Base-by-base conservation (phyloP, 164 flowering plant species). In the Houttuynia cordata region DNA sequence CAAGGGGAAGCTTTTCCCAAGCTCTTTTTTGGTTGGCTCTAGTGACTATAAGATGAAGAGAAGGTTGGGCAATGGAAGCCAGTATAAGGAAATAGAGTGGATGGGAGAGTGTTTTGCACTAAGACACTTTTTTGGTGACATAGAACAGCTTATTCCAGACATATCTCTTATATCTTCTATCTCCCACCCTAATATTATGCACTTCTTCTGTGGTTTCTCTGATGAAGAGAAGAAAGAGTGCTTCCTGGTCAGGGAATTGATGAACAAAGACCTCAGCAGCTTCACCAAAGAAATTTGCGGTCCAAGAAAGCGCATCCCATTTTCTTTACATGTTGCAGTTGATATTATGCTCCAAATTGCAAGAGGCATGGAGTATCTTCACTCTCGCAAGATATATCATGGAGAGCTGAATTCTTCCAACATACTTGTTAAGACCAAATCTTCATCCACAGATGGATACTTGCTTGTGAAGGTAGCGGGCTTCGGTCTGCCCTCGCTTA, bases 291-390 rank as follows among this genome's bases (percentile, higher is more conserved):
- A 92, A 67, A 66, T 51, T 6, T 67, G 71, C 41, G 70, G 82
- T 7, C 74, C 89, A 18, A 80, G 80, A 71, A 81, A 75, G 51
- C 71, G 80, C 10, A 40, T 74, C 41, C 81, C 86, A 13, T 78
- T 87, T 65, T 68, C 95, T 54, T 72, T 87, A 10, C 81, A 86
- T 0, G 83, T 83, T n/a, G 82, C 78, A 1, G 77, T 87, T 50
- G 95, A 92, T 71, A 54, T 87, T 63, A 83, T 92, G 96, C 85
- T 87, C 41, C 96, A 92, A 65, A 81, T 92, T 39, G 91, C 96
- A 4, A 75, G 98, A 75, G 98, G 96, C 0, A 89, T 92, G 96
- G 96, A 87, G 57, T 92, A 83, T 74, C 85, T 92, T 19, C 96
- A 92, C 63, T 78, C 88, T 2, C 62, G 60, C 13, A 76, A 79